Evolutionary conservation across 805 yeast species (phyloP).

Genomic region (Saccharomycopsis fibuligera): DNA sequence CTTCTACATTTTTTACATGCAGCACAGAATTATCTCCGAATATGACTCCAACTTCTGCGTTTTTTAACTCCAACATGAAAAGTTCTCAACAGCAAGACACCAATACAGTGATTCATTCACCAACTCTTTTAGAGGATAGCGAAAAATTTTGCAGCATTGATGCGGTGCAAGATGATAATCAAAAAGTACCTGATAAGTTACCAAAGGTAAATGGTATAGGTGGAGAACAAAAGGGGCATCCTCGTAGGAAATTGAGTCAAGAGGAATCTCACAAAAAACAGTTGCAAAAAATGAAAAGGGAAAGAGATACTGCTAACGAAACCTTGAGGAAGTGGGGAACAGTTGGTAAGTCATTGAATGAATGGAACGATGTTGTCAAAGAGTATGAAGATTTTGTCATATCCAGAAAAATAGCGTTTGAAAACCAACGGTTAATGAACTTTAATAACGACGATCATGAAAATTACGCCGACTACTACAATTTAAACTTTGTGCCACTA

Average conservation of each 20-base stretch:
- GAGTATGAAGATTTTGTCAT: constrained; percentile 40
- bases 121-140: too few relatives aligned
- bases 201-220: too few relatives aligned
- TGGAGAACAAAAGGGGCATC: too few relatives aligned
- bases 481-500: constrained; percentile 27
- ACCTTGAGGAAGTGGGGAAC: constrained; percentile 25
- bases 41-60: background rate
- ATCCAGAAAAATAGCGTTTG: constrained; percentile 22
- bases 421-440: constrained; percentile 22
- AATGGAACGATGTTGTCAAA: constrained; percentile 41
- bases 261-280: too few relatives aligned
- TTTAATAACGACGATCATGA: constrained; percentile 3
- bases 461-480: constrained; percentile 6
- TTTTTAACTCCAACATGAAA: background rate
- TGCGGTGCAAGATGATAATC: too few relatives aligned
- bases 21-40: background rate
- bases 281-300: background rate
- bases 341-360: constrained; percentile 45
- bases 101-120: too few relatives aligned
- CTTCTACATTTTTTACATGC: background rate
- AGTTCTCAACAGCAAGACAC: too few relatives aligned
- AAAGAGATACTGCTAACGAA: constrained; percentile 5
- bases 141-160: too few relatives aligned
- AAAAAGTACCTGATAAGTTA: too few relatives aligned
- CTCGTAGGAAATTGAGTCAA: too few relatives aligned